Conservation (phyloP, 2,329 filamentous ascomycete genomes). For the Decorospora gaudefroyi region DNA sequence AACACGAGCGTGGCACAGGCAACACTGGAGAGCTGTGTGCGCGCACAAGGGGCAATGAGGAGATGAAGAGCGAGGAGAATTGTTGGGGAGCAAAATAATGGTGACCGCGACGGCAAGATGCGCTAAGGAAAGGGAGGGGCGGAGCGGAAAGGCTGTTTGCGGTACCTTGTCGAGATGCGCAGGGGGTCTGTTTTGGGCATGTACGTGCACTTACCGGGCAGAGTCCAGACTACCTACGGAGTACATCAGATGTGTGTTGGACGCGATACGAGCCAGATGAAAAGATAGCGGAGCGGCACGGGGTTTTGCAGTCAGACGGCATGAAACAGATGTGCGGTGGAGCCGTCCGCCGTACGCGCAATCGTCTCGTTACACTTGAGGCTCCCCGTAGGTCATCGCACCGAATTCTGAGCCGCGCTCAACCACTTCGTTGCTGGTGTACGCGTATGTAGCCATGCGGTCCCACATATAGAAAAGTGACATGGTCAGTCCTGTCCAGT, state of each 20-base stretch:
- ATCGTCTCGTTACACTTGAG: constrained; percentile 20
- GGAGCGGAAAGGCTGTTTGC: constrained; percentile 42
- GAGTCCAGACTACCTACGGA: constrained; percentile 20
- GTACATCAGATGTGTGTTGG: too few relatives aligned
- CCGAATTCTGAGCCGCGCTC: constrained; percentile 12
- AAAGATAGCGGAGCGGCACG: constrained; percentile 22
- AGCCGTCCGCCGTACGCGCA: constrained; percentile 38
- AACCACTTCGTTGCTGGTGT: constrained; percentile 1
- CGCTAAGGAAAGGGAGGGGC: constrained; percentile 40
- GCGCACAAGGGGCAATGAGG: constrained; percentile 29
- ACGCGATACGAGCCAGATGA: constrained; percentile 19
- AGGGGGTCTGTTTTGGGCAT: constrained; percentile 21
- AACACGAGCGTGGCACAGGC: constrained; percentile 33
- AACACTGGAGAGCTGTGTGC: constrained; percentile 32
- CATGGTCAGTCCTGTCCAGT: neutral
- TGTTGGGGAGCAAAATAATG: constrained; percentile 28
- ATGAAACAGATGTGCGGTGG: constrained; percentile 44
- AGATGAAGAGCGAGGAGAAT: constrained; percentile 30
- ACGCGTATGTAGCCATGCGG: constrained; percentile 11
- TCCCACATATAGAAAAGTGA: constrained; percentile 6
- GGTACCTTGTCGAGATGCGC: constrained; percentile 23
- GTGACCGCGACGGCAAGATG: constrained; percentile 34
- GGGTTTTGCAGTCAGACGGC: constrained; percentile 21
- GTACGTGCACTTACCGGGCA: constrained; percentile 22
- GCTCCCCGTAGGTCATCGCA: constrained; percentile 5